These are phyloP conservation scores for Phylloboletellus chloephorus DNA, from an alignment of 1,284 basidiomycete genomes.

Conservation along the genomic window DNA sequence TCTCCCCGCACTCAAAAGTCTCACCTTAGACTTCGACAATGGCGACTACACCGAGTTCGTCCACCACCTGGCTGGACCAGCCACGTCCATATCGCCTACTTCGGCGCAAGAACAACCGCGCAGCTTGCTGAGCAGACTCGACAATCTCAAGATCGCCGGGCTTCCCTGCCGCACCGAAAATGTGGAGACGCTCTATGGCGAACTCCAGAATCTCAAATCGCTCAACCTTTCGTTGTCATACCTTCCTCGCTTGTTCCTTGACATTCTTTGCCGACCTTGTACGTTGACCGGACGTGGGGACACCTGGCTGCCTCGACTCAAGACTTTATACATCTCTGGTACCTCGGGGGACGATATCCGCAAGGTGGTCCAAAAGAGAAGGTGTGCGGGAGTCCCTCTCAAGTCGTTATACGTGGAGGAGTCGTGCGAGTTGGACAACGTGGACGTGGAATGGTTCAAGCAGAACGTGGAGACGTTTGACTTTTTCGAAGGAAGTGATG, in stretches of 20 bases:
- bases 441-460: slow-evolving; percentile 44
- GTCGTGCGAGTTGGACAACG: slow-evolving; percentile 32
- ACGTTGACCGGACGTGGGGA: slow-evolving; percentile 6
- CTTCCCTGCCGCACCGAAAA: slow-evolving; percentile 37
- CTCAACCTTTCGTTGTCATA: slow-evolving; percentile 37
- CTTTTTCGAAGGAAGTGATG: slow-evolving; percentile 45
- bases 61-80: slow-evolving; percentile 33
- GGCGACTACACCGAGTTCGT: slow-evolving; percentile 47
- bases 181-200: slow-evolving; percentile 37
- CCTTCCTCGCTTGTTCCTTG: slow-evolving; percentile 36
- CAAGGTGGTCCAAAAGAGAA: slow-evolving; percentile 41
- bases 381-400: slow-evolving; percentile 38
- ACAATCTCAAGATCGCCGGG: slow-evolving; percentile 45
- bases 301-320: slow-evolving; percentile 32
- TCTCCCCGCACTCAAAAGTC: slow-evolving; percentile 42
- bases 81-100: slow-evolving; percentile 21
- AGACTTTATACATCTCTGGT: slow-evolving; percentile 41
- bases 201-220: slow-evolving; percentile 39
- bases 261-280: slow-evolving; percentile 32
- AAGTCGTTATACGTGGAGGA: slow-evolving; percentile 42
- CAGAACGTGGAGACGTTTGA: slow-evolving; percentile 43
- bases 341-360: slow-evolving; percentile 39
- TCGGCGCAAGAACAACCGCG: slow-evolving; percentile 33
- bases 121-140: slow-evolving; percentile 40
- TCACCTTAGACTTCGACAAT: slow-evolving; percentile 49